Evolutionary conservation across 768 basidiomycete species (phyloP).

Genomic region (Tulasnella sp.): DNA sequence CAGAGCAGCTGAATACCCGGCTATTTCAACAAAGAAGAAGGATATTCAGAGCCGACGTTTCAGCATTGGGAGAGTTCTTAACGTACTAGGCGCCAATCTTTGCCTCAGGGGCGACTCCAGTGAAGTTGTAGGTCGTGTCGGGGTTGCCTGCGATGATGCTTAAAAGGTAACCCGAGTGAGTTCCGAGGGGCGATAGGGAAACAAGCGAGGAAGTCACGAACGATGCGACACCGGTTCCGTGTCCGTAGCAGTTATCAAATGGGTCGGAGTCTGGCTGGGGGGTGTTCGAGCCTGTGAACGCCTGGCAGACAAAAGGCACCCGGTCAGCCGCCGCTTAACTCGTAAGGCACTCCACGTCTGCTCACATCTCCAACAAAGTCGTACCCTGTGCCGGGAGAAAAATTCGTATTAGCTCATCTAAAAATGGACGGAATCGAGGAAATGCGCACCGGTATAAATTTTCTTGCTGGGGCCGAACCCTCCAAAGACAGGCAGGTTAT

Average conservation of each 20-base stretch:
- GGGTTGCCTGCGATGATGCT: constrained; percentile 26
- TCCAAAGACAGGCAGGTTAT: constrained; percentile 24
- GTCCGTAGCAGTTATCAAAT: constrained; percentile 25
- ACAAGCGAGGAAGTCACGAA: background rate
- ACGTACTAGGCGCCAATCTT: constrained; percentile 26
- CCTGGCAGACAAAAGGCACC: background rate
- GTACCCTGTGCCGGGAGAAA: background rate
- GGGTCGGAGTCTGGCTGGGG: constrained; percentile 25
- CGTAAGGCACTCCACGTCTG: background rate
- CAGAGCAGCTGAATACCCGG: constrained; percentile 26
- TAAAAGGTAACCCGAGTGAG: background rate
- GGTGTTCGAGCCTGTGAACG: background rate
- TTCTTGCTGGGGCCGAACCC: constrained; percentile 25
- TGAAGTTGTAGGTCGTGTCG: constrained; percentile 18
- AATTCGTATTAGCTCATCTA: background rate
- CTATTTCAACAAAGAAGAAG: background rate
- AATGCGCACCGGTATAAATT: constrained; percentile 1
- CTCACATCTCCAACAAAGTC: constrained; percentile 26
- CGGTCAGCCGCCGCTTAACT: background rate
- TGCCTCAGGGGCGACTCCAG: constrained; percentile 19
- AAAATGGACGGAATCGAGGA: background rate
- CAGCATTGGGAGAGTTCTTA: background rate
- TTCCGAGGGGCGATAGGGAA: background rate
- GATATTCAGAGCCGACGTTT: background rate
- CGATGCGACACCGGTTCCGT: constrained; percentile 24